Base-by-base conservation (phyloP, 768 basidiomycete species). In the Rhizopogon rudus region DNA sequence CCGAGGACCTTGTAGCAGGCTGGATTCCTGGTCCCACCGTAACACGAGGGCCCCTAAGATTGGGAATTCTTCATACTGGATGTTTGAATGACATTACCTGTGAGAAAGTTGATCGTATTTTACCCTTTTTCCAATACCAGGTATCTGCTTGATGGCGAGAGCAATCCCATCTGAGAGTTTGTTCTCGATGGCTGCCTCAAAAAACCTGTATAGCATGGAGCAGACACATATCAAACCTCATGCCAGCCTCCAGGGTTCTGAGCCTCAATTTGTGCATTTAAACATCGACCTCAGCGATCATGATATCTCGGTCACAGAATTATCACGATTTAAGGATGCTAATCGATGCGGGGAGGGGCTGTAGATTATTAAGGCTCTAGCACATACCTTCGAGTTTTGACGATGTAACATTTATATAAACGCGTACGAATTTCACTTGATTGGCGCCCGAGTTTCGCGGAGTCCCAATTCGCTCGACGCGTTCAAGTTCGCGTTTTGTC, bases 401-500 rank as follows among this genome's bases (percentile, higher is more conserved):
- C 6, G 31, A 14, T 35, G 13, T 9, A n/a, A n/a, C n/a, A n/a
- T n/a, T 25, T 14, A 20, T 31, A 20, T 12, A n/a, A n/a, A 1
- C 2, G 10, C 10, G 31, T 29, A 8, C n/a, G n/a, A 16, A n/a
- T 8, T 40, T 6, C 6, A 17, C 6, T 33, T 49, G 46, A 35
- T 35, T 49, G 48, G 48, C 48, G 48, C 14, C 20, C 13, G 20
- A 22, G 48, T 20, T 25, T 37, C 20, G 48, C 48, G 48, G 48
- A 49, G 48, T 49, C 3, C 35, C 14, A 49, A 49, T 16, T 14
- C 13, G 13, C 8, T 37, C 13, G 48, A 49, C 48, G 35, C 48
- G 48, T 49, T 31, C 46, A 31, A 20, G 48, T 49, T 25, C 48
- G 48, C 48, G 48, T 49, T 49, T 37, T n/a, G 35, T 49, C 48